phyloP scores from a whole-genome alignment of 495 filamentous ascomycete genomes.

The Podospora sp. region DNA sequence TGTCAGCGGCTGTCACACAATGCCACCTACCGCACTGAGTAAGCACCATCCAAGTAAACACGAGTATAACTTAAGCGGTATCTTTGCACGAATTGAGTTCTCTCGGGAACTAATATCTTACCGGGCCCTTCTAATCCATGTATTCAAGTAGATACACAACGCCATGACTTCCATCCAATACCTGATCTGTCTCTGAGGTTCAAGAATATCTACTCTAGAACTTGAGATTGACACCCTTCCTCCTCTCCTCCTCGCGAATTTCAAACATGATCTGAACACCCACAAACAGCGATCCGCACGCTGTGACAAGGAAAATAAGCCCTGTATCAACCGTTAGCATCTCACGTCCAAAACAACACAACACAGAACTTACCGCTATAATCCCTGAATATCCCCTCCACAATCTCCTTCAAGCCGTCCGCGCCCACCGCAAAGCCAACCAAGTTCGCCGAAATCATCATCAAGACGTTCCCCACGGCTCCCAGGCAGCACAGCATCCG shows the following conservation, averaged over 20 bases:
- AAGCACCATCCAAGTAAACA: not conserved
- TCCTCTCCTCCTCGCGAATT: conserved; percentile 77
- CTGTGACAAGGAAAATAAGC: conserved; percentile 69
- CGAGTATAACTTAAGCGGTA: not conserved
- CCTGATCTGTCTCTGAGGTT: not conserved
- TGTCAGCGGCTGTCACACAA: not conserved
- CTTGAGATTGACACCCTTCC: conserved; percentile 81
- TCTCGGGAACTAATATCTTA: not conserved
- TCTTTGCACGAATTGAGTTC: not conserved
- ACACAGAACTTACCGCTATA: conserved; percentile 60
- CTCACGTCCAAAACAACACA: not conserved
- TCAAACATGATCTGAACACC: conserved; percentile 97
- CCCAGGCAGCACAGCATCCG: conserved; percentile 82
- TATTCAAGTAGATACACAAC: not conserved
- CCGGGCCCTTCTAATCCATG: not conserved
- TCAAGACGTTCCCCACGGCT: conserved; percentile 80
- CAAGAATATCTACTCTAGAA: conserved; percentile 40
- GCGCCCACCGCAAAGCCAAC: conserved; percentile 92
- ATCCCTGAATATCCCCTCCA: conserved; percentile 72
- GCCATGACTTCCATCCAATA: not conserved
- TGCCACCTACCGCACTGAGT: not conserved
- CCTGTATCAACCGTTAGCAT: conserved; percentile 43
- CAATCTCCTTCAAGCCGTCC: conserved; percentile 78
- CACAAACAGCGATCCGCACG: conserved; percentile 75
- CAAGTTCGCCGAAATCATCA: conserved; percentile 96